Evolutionary conservation across 2,329 filamentous ascomycete species (phyloP).

Genomic region (Didymella pinodella): DNA sequence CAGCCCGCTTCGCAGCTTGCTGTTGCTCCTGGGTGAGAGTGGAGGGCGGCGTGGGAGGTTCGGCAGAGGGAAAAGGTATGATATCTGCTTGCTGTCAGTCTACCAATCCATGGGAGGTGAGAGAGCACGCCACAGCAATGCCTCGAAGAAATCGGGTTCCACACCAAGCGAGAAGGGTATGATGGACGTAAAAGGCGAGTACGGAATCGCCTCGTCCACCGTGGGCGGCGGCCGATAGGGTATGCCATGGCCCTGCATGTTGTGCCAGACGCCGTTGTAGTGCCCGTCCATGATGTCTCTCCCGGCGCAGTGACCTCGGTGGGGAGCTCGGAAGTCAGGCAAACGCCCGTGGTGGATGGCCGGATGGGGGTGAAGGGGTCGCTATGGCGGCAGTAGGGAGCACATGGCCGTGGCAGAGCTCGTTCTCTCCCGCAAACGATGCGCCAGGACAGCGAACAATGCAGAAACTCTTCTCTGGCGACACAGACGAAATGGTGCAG

Average conservation of each 20-base stretch:
- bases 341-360: constrained; percentile 5
- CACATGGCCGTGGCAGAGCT: constrained; percentile 26
- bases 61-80: constrained; percentile 55
- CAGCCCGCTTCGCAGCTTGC: constrained; percentile 58
- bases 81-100: constrained; percentile 51
- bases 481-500: constrained; percentile 2
- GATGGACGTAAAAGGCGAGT: constrained; percentile 81
- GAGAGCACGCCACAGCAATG: constrained; percentile 23
- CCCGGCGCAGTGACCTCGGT: constrained; percentile 1
- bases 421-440: constrained; percentile 14
- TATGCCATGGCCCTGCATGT: constrained; percentile 44
- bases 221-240: constrained; percentile 56
- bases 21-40: constrained; percentile 55
- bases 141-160: constrained; percentile 37
- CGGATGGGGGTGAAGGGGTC: not conserved
- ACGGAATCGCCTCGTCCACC: constrained; percentile 80
- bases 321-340: constrained; percentile 11
- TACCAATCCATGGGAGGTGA: constrained; percentile 23
- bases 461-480: constrained; percentile 9
- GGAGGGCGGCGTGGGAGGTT: constrained; percentile 51
- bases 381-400: constrained; percentile 24
- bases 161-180: constrained; percentile 79
- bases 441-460: constrained; percentile 13
- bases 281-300: constrained; percentile 35
- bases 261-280: constrained; percentile 42